Percentiles rank a stretch among this genome's conserved stretches.
Evolutionary conservation across 1,139 yeast species (phyloP).

Genomic region (Suhomyces bolitotheri): DNA sequence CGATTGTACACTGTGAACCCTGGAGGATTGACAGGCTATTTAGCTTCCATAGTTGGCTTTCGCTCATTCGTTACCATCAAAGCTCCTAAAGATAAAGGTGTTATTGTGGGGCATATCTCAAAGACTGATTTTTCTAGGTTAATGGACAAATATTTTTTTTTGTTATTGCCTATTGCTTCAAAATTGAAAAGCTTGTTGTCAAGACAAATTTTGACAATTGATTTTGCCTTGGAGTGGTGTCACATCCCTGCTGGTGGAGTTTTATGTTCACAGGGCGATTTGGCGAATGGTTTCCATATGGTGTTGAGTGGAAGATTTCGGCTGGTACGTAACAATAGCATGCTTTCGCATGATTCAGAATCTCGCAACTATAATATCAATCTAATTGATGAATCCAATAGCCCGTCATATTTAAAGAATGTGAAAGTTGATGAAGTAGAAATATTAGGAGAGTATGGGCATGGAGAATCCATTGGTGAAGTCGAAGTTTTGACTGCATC

Average conservation of each 20-base stretch:
- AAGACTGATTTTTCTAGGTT: slow-evolving; percentile 61
- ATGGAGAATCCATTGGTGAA: slow-evolving; percentile 94
- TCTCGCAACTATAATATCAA: slow-evolving; percentile 18
- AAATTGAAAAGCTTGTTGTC: slow-evolving; percentile 67
- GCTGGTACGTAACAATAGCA: slow-evolving; percentile 45
- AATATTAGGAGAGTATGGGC: slow-evolving; percentile 79
- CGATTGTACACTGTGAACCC: slow-evolving; percentile 59
- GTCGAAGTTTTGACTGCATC: slow-evolving; percentile 90
- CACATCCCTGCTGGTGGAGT: slow-evolving; percentile 84
- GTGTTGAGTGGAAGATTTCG: slow-evolving; percentile 89
- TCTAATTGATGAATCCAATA: slow-evolving; percentile 24
- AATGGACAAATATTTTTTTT: slow-evolving; percentile 72
- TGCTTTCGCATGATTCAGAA: slow-evolving; percentile 9
- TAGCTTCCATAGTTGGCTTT: slow-evolving; percentile 78
- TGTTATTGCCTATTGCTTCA: slow-evolving; percentile 77
- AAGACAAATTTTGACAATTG: slow-evolving; percentile 68
- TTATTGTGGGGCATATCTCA: slow-evolving; percentile 72
- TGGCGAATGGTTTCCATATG: slow-evolving; percentile 89
- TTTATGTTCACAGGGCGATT: slow-evolving; percentile 78
- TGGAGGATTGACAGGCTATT: slow-evolving; percentile 88
- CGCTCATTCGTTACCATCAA: slow-evolving; percentile 72
- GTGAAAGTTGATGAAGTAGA: slow-evolving; percentile 26
- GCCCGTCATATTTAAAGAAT: slow-evolving; percentile 12
- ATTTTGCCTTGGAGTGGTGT: slow-evolving; percentile 94
- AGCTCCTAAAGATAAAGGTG: slow-evolving; percentile 52